phyloP scores from a whole-genome alignment of 1,139 yeast species.

The Arxiozyma slooffiae region DNA sequence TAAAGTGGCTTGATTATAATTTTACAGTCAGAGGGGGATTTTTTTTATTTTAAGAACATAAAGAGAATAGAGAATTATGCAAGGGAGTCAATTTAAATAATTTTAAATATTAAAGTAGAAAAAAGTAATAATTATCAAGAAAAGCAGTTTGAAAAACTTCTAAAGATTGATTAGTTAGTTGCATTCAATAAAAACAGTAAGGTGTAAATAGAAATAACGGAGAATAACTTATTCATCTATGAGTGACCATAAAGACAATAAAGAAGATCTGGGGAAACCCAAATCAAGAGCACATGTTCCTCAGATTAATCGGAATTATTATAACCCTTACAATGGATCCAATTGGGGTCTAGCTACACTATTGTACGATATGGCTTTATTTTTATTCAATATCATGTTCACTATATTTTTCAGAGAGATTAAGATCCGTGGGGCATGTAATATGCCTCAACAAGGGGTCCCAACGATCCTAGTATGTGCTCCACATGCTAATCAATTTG shows the following conservation, averaged over 20 bases:
- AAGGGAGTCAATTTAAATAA: no score
- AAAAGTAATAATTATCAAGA: no score
- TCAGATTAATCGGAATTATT: constrained; percentile 3
- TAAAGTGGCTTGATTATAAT: no score
- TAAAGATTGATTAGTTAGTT: no score
- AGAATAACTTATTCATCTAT: neutral
- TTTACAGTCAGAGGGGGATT: no score
- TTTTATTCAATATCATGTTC: constrained; percentile 9
- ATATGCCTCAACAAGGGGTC: constrained; percentile 57
- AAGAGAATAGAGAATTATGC: no score
- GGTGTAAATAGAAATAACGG: neutral
- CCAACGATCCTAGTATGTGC: constrained; percentile 84
- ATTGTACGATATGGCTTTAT: constrained; percentile 8
- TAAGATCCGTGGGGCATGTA: constrained; percentile 81
- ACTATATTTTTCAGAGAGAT: constrained; percentile 70
- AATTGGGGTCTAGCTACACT: constrained; percentile 5
- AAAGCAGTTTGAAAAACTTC: neutral
- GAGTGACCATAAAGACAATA: neutral
- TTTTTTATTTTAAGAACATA: no score
- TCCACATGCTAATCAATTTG: constrained; percentile 78
- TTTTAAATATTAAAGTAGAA: no score
- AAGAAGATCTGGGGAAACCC: neutral
- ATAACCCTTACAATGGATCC: constrained; percentile 9
- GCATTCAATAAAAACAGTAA: neutral
- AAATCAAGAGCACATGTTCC: constrained; percentile 12